These are phyloP conservation scores for Candida ponderosae DNA, from an alignment of 805 yeast species.

Conservation along the genomic window DNA sequence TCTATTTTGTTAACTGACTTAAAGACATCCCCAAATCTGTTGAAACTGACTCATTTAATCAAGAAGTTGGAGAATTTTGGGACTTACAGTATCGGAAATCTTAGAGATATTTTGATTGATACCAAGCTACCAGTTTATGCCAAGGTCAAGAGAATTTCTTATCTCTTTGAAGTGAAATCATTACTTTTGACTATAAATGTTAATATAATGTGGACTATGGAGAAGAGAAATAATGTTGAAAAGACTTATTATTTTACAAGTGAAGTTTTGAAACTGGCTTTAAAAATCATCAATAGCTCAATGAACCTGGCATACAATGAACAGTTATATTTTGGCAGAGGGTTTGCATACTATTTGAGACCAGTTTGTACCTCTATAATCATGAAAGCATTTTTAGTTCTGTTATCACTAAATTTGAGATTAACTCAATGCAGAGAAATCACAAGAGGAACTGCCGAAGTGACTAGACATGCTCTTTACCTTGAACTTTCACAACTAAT, in stretches of 20 bases:
- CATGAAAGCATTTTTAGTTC: slow-evolving; percentile 7
- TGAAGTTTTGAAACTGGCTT: slow-evolving; percentile 19
- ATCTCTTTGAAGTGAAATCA: slow-evolving; percentile 20
- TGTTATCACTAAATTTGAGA: slow-evolving; percentile 6
- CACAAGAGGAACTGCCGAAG: not conserved
- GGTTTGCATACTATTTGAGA: slow-evolving; percentile 33
- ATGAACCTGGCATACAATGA: slow-evolving; percentile 25
- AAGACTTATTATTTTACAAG: slow-evolving; percentile 28
- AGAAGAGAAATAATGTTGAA: slow-evolving; percentile 17
- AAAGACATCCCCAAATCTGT: slow-evolving; percentile 24
- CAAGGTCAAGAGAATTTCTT: slow-evolving; percentile 15
- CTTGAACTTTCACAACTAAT: slow-evolving; percentile 6
- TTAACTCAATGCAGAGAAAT: slow-evolving; percentile 12
- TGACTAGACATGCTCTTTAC: slow-evolving; percentile 4
- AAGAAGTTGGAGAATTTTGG: slow-evolving; percentile 26
- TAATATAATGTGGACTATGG: slow-evolving; percentile 34
- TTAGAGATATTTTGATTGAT: slow-evolving; percentile 11
- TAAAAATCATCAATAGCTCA: slow-evolving; percentile 26
- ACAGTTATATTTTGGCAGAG: slow-evolving; percentile 30
- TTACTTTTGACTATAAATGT: slow-evolving; percentile 25
- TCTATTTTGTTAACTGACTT: slow-evolving; percentile 25
- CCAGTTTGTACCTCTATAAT: slow-evolving; percentile 22
- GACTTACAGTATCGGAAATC: slow-evolving; percentile 18
- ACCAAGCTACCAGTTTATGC: slow-evolving; percentile 6
- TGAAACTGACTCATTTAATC: slow-evolving; percentile 24